phyloP scores from a whole-genome alignment of 139 green algal genomes.

The Coccomyxa sp. region DNA sequence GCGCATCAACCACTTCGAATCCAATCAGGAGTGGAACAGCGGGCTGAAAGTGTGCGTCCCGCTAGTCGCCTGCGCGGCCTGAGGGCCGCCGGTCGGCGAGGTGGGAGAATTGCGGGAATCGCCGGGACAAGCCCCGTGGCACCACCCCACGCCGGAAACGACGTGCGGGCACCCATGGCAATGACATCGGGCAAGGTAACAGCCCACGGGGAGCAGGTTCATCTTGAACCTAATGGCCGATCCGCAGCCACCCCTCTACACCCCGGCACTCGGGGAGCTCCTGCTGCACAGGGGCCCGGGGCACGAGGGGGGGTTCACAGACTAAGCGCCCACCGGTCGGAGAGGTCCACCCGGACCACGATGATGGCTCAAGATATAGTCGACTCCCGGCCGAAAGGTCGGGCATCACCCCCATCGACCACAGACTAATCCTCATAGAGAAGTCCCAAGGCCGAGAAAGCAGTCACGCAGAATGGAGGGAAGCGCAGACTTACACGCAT shows the following conservation, averaged over 20 bases:
- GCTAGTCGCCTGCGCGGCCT: background rate
- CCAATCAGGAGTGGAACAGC: background rate
- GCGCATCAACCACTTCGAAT: background rate
- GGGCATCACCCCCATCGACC: background rate
- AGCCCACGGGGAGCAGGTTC: background rate
- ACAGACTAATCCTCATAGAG: background rate
- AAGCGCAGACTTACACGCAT: background rate
- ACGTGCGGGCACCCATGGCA: background rate
- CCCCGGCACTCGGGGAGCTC: background rate
- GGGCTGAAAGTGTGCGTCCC: background rate
- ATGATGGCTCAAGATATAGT: conserved; percentile 1
- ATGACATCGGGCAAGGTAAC: background rate
- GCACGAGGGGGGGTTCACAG: background rate
- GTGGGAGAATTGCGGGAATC: background rate
- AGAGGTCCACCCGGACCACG: background rate
- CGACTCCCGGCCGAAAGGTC: background rate
- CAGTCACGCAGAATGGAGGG: background rate
- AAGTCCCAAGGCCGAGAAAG: background rate
- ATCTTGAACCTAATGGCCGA: conserved; percentile 1
- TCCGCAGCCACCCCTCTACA: background rate
- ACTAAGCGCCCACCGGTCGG: background rate
- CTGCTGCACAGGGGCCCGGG: background rate
- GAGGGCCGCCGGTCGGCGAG: background rate
- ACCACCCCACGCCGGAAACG: background rate
- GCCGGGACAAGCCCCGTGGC: background rate